Conservation (phyloP, 768 basidiomycete genomes). For the Candolleomyces efflorescens region DNA sequence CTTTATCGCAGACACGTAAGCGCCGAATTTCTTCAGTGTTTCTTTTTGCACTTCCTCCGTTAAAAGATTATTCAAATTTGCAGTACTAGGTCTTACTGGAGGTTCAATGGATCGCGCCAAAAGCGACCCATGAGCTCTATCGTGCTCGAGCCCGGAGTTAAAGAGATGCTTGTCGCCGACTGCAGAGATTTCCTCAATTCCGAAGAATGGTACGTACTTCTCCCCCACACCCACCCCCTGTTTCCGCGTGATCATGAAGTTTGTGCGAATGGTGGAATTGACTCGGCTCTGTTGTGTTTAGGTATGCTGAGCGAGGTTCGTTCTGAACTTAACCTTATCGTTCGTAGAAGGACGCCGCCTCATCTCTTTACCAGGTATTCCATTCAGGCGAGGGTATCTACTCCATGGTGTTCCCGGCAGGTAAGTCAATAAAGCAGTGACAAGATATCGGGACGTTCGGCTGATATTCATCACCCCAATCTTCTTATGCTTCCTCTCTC, state of each 20-base stretch:
- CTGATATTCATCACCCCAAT: background rate
- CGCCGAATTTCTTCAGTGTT: slow-evolving; percentile 12
- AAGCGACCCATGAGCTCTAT: slow-evolving; percentile 93
- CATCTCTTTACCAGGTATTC: slow-evolving; percentile 54
- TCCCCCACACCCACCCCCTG: too few relatives aligned
- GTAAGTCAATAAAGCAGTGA: slow-evolving; percentile 27
- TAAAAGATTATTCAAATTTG: slow-evolving; percentile 4
- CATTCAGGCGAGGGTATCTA: slow-evolving; percentile 83
- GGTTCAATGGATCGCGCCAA: slow-evolving; percentile 85
- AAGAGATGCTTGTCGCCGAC: slow-evolving; percentile 86
- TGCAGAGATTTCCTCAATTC: slow-evolving; percentile 82
- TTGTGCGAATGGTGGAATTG: too few relatives aligned
- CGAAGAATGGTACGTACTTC: slow-evolving; percentile 69
- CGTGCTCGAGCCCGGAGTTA: slow-evolving; percentile 83
- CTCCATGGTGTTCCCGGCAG: slow-evolving; percentile 85
- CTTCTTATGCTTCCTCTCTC: slow-evolving; percentile 5
- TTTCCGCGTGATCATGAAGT: too few relatives aligned
- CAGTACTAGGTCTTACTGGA: slow-evolving; percentile 64
- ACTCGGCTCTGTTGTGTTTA: slow-evolving; percentile 19
- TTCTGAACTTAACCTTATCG: slow-evolving; percentile 13
- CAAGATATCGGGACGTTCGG: slow-evolving; percentile 12
- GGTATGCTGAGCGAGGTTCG: slow-evolving; percentile 89
- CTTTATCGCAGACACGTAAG: slow-evolving; percentile 86
- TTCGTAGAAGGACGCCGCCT: slow-evolving; percentile 12
- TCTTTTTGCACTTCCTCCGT: background rate